Conservation (phyloP, 1,284 basidiomycete species). For the Vanrija humicola region DNA sequence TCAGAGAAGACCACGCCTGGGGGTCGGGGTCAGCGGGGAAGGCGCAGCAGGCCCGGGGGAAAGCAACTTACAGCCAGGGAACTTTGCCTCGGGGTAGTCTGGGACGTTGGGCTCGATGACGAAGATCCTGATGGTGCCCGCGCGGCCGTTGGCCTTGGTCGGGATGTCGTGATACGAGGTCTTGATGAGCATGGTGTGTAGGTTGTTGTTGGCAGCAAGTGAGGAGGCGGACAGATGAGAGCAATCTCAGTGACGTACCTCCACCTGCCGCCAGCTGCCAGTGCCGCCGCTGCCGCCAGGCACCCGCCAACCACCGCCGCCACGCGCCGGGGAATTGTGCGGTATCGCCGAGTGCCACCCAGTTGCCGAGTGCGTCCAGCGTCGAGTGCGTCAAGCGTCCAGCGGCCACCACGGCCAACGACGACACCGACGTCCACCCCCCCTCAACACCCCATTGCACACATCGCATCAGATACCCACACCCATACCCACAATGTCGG, state of each 20-base stretch:
- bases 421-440: too few relatives aligned
- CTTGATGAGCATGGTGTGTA: slow-evolving; percentile 65
- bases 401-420: too few relatives aligned
- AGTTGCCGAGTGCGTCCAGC: neutral
- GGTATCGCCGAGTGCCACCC: too few relatives aligned
- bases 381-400: neutral
- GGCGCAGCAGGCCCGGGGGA: neutral
- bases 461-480: neutral
- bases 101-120: slow-evolving; percentile 46
- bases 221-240: neutral
- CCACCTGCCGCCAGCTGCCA: neutral
- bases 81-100: slow-evolving; percentile 49
- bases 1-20: slow-evolving; percentile 47
- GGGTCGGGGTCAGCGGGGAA: neutral
- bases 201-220: neutral
- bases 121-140: slow-evolving; percentile 66
- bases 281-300: neutral
- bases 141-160: slow-evolving; percentile 59
- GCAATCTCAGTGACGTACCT: neutral
- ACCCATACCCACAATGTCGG: slow-evolving; percentile 35
- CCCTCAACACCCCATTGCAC: too few relatives aligned
- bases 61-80: slow-evolving; percentile 41
- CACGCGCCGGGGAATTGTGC: neutral
- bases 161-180: slow-evolving; percentile 72
- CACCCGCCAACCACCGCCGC: neutral